Percentiles rank a stretch among this genome's conserved stretches.
Evolutionary conservation across 306 rosid genomes (phyloP).

Genomic region (cucumber (Cucumis sativus)): Cucumber_9930_V3 NC_026660.2:388001-388500

Average conservation of each 20-base stretch:
- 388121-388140: background rate
- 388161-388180: background rate
- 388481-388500: background rate
- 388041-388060: no score
- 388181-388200: background rate
- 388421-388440: constrained; percentile 73
- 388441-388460: constrained; percentile 44
- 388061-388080: background rate
- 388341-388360: constrained; percentile 57
- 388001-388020: no score
- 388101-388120: background rate
- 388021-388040: no score
- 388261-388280: background rate
- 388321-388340: background rate
- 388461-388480: constrained; percentile 46
- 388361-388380: constrained; percentile 92
- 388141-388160: background rate
- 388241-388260: background rate
- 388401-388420: constrained; percentile 94
- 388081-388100: background rate
- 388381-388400: constrained; percentile 59
- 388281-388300: background rate
- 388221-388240: background rate
- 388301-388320: background rate
- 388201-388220: background rate